Evolutionary conservation across 805 yeast species (phyloP).

Genomic region (Kuraishia capsulata): DNA sequence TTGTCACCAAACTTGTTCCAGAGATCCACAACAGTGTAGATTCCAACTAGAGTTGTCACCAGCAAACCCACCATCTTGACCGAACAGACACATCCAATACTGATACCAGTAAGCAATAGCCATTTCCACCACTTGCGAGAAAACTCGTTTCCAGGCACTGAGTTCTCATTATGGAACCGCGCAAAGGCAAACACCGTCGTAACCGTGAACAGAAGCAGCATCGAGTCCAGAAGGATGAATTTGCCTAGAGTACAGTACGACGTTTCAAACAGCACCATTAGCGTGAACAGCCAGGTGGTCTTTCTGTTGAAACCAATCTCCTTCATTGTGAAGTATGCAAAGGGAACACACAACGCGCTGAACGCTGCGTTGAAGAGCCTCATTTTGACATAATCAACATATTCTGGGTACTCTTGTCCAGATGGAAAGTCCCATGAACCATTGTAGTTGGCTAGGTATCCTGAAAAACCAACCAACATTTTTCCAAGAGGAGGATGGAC

Average conservation of each 20-base stretch:
- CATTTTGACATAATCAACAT: constrained; percentile 76
- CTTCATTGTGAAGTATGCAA: constrained; percentile 76
- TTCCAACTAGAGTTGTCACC: constrained; percentile 80
- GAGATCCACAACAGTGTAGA: constrained; percentile 79
- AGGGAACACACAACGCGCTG: constrained; percentile 77
- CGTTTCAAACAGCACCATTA: constrained; percentile 76
- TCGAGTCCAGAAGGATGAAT: constrained; percentile 86
- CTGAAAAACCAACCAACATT: constrained; percentile 70
- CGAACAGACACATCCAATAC: constrained; percentile 84
- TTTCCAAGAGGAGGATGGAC: constrained; percentile 87
- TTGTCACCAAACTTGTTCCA: constrained; percentile 78
- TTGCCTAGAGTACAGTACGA: constrained; percentile 81
- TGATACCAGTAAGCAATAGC: constrained; percentile 75
- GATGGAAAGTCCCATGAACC: constrained; percentile 88
- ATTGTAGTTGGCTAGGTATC: constrained; percentile 74
- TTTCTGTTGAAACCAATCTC: constrained; percentile 63
- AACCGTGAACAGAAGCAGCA: constrained; percentile 81
- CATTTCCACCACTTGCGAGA: constrained; percentile 89
- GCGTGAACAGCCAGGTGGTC: constrained; percentile 68
- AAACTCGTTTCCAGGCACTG: constrained; percentile 37
- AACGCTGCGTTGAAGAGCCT: constrained; percentile 80
- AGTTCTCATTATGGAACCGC: constrained; percentile 57
- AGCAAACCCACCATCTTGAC: constrained; percentile 97
- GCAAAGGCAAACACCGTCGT: constrained; percentile 69
- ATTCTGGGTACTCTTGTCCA: constrained; percentile 67